Evolutionary conservation across 352 stramenopile genomes (phyloP).

Genomic region (Hyaloperonospora brassicae): DNA sequence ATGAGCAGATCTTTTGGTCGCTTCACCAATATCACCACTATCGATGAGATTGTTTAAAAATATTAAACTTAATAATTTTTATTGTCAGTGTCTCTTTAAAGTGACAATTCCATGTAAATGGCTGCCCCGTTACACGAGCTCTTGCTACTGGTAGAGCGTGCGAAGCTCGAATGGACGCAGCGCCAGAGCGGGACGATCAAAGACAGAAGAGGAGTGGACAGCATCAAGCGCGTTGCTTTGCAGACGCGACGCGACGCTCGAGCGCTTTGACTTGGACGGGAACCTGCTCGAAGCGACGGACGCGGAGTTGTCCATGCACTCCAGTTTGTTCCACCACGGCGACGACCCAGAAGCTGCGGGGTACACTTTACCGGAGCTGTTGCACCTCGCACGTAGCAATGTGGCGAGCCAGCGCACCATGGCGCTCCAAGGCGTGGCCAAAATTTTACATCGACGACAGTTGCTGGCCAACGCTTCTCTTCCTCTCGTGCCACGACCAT

Average conservation of each 20-base stretch:
- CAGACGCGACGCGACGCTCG: slow-evolving; percentile 31
- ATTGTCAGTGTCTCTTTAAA: too few species aligned
- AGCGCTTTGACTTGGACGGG: slow-evolving; percentile 69
- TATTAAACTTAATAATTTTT: too few species aligned
- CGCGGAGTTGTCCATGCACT: slow-evolving; percentile 27
- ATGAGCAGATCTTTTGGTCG: too few species aligned
- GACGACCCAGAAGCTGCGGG: slow-evolving; percentile 61
- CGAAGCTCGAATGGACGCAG: slow-evolving; percentile 75
- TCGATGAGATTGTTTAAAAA: too few species aligned
- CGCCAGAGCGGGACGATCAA: slow-evolving; percentile 9
- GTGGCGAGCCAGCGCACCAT: slow-evolving; percentile 65
- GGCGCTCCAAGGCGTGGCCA: slow-evolving; percentile 50
- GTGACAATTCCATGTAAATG: too few species aligned
- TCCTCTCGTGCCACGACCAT: slow-evolving; percentile 20
- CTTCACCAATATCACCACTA: too few species aligned
- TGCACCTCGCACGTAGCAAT: slow-evolving; percentile 63
- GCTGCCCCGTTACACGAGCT: too few species aligned
- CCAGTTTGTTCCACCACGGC: slow-evolving; percentile 73
- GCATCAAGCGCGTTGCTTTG: slow-evolving; percentile 8
- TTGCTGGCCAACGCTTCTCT: slow-evolving; percentile 12
- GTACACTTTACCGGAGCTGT: slow-evolving; percentile 66
- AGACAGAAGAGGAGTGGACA: slow-evolving; percentile 8
- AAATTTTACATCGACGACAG: slow-evolving; percentile 47
- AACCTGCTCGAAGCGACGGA: slow-evolving; percentile 19
- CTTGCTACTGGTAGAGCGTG: slow-evolving; percentile 54